Conservation (phyloP, 1,284 basidiomycete genomes). For the Ceratobasidium sp. region DNA sequence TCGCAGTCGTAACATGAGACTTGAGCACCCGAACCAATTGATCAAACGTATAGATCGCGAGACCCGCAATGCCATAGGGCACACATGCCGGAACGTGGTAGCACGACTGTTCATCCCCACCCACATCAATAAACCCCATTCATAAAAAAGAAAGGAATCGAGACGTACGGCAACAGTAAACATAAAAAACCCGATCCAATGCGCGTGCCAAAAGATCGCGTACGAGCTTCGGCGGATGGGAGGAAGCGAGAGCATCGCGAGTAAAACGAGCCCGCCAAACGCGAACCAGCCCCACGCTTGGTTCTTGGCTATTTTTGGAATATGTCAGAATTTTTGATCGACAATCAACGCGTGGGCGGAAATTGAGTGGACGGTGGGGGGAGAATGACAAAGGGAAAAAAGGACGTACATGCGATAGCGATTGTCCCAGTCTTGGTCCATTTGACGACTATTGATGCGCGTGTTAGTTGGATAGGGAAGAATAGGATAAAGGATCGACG, state of each 20-base stretch:
- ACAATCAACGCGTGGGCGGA: neutral
- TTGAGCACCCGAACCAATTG: conserved; percentile 37
- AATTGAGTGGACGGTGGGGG: neutral
- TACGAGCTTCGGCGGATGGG: conserved; percentile 37
- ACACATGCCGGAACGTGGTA: conserved; percentile 41
- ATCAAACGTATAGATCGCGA: conserved; percentile 40
- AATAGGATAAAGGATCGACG: conserved; percentile 21
- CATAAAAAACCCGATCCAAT: conserved; percentile 41
- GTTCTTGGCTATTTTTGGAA: conserved; percentile 20
- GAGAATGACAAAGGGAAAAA: neutral
- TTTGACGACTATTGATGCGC: conserved; percentile 35
- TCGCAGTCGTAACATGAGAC: conserved; percentile 36
- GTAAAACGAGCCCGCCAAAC: conserved; percentile 40
- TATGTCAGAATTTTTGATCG: neutral
- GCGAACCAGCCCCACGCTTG: conserved; percentile 40
- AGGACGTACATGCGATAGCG: conserved; percentile 14
- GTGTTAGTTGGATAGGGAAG: neutral
- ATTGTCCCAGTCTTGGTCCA: conserved; percentile 40
- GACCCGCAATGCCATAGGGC: conserved; percentile 33
- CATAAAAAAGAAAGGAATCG: neutral
- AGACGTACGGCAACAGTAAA: conserved; percentile 39
- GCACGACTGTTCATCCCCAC: conserved; percentile 12
- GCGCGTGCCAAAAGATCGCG: conserved; percentile 40
- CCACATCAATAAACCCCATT: neutral
- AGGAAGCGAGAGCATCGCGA: conserved; percentile 38